Base-by-base conservation (phyloP, 2,329 filamentous ascomycete genomes). In the Penicillium sp. region DNA sequence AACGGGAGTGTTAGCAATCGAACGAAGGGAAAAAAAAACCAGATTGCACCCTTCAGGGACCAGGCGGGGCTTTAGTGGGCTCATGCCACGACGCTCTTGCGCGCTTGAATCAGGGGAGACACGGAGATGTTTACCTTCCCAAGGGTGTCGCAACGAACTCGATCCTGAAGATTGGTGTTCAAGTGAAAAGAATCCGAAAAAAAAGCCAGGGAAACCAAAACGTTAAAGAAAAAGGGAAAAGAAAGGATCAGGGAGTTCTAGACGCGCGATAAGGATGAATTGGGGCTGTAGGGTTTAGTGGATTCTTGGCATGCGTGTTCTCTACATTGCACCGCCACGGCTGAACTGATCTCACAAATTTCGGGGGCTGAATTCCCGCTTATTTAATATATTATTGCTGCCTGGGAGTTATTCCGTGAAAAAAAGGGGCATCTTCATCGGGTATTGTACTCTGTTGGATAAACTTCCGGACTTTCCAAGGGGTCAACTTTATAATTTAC, bases 241-340 rank as follows among this genome's bases (percentile, higher is more conserved):
- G 27, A 44, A 53, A 18, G 11, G 18, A 25, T 35, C 23, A 51
- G 31, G 31, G 40, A 54, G 33, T 55, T 65, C 61, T 61, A 61
- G 60, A 59, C 54, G 53, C 58, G 53, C 61, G 61, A 63, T 63
- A 61, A 64, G 54, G 31, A 37, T 14, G 25, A 44, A 22, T 50
- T 47, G 47, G 53, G 50, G 55, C 53, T 49, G 53, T 63, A 63
- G 59, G 60, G 58, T 58, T 62, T 61, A 65, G 61, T 58, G 61
- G 55, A 52, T 49, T 53, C 58, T 56, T 54, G 46, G 55, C 57
- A 42, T 52, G 55, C 31, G 46, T 41, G 43, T 51, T 23, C 22
- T 25, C 33, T 29, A 26, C 22, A 43, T 9, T 57, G 61, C 62
- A 63, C 62, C 60, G 62, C 61, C 62, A 61, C 58, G n/a, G n/a